Base-by-base conservation (phyloP, 257 asterid genomes). In the Solanum appendiculatum region DNA sequence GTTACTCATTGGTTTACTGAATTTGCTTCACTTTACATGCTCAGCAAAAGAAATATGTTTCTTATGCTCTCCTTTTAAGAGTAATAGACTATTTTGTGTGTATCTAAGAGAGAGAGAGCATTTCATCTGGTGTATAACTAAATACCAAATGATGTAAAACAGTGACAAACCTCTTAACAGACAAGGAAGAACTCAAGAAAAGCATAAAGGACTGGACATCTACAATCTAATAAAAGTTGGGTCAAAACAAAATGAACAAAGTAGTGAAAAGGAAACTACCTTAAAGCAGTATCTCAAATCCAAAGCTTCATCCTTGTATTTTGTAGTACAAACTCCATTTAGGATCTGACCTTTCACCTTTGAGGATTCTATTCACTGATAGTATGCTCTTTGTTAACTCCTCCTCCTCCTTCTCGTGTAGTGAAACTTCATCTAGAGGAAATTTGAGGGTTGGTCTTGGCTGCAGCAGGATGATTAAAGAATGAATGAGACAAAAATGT, bases 381-480 rank as follows among this genome's bases (percentile, higher is more conserved):
- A 94, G 84, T 84, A 83, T 40, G 88, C 86, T 93, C 89, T 90
- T 93, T 83, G 89, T 88, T 77, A 90, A 93, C 91, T 92, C 97
- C 86, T 91, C 94, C 91, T 93, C 98, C 84, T 87, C 95, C 70
- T 92, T 94, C 90, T 95, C 98, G 89, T 91, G 91, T 29, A 96
- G 77, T 56, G 97, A 91, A 91, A 96, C 87, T 93, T 96, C 98
- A 34, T 98, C 98, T 34, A 87, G 87, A 74, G 98, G 98, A 87
- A 94, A 96, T 90, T 89, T 94, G n/a, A 95, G 86, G 82, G 97
- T 92, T 87, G 98, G 95, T 88, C 86, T 94, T 25, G 98, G 98
- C 98, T 96, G 96, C 90, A 91, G 84, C 37, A 54, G 63, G 42
- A 72, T 37, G 37, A 33, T 25, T 7, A 6, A 74, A 58, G 23